Conservation (phyloP, 148 eudicot genomes). For the Silene conica region DNA sequence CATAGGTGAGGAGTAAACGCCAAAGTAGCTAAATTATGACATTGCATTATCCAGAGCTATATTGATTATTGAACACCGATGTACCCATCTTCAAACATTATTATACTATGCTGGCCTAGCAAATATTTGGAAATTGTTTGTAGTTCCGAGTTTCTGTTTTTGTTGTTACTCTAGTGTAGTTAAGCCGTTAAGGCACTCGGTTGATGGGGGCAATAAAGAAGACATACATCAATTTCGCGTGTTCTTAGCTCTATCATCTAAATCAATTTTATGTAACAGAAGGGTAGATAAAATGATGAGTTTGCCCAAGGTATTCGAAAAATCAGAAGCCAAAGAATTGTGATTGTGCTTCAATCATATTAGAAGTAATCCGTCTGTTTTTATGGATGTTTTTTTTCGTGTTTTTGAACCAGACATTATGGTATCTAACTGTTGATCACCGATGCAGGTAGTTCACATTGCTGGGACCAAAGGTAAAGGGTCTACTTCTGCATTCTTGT, state of each 20-base stretch:
- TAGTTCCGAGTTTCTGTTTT: no score
- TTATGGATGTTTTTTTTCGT: background rate
- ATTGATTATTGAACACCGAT: background rate
- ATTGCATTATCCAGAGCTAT: background rate
- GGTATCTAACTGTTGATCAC: background rate
- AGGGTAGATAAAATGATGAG: background rate
- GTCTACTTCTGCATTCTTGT: slow-evolving; percentile 85
- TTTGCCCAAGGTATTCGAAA: no score
- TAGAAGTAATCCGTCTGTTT: background rate
- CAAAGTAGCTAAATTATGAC: background rate
- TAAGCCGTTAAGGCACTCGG: no score
- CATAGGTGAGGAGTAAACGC: background rate
- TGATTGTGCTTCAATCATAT: background rate
- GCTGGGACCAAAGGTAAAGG: slow-evolving; percentile 99
- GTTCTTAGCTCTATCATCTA: background rate
- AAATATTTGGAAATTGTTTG: no score
- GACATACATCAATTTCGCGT: no score
- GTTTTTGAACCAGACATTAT: background rate
- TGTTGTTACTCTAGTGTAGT: no score
- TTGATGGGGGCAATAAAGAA: no score
- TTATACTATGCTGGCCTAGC: no score
- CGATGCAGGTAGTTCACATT: slow-evolving; percentile 65
- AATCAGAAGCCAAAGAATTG: background rate
- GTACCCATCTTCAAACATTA: no score
- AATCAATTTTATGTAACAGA: no score